Evolutionary conservation across 2,329 filamentous ascomycete genomes (phyloP), one percentile per base, ranked within the genome.

Genomic region (Myriosclerotinia scirpicola): DNA sequence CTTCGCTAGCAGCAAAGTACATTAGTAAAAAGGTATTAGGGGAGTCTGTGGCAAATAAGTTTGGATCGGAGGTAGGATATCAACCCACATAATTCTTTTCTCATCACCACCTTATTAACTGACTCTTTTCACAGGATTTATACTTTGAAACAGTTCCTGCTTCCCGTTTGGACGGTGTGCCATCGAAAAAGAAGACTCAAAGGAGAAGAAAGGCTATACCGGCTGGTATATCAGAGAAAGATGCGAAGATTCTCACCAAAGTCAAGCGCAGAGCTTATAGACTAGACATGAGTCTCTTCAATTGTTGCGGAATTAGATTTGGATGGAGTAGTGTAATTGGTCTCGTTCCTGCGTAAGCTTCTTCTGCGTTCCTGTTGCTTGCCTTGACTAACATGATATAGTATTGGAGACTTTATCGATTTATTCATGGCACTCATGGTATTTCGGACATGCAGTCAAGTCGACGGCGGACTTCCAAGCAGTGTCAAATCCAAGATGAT

Each of bases 261-360:
- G 92, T 96, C 73, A 94, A 96, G 78, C 86, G 90, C 73, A 85
- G 90, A 67, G 93, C 95, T 44, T 96, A 97, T 79, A 85, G 87
- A 48, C 85, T 97, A 36, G 95, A 98, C 78, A 90, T 92, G 82
- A 86, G 85, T 65, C 85, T 97, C 7, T 96, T 94, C 81, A 93
- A 86, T 75, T 86, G 92, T 75, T 86, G 90, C 70, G 92, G 93
- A 54, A 84, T 96, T 67, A 86, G 89, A 67, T 93, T 98, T 75
- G 95, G 95, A 65, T 97, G 93, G 92, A 87, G 91, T 62, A 90
- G 89, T 73, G 85, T 97, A 67, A 91, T 98, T 73, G 95, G 89
- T 17, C 76, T 98, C 9, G 78, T 98, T 65, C 95, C 95, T 72
- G 86, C 86, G 85, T 92, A 84, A 83, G 90, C 84, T 66, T 15